phyloP scores from a whole-genome alignment of 2,329 filamentous ascomycete species.

The Aspergillus melleus region DNA sequence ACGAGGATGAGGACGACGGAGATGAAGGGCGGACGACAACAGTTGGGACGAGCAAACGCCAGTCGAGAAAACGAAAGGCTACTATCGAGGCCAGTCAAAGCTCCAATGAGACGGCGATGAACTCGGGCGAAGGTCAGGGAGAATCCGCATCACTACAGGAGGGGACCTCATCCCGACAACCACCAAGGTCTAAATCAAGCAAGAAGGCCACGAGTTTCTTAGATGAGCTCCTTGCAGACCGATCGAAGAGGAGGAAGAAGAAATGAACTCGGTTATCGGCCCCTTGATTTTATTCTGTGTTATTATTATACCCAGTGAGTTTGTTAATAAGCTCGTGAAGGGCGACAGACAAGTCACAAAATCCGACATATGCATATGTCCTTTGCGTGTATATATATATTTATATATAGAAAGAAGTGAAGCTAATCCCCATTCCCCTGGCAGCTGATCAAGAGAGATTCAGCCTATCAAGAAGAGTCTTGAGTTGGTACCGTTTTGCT shows the following conservation, averaged over 20 bases:
- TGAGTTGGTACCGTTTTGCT: background rate
- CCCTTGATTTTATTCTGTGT: background rate
- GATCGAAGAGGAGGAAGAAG: slow-evolving; percentile 53
- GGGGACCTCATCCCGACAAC: slow-evolving; percentile 10
- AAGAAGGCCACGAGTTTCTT: slow-evolving; percentile 52
- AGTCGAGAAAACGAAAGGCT: slow-evolving; percentile 16
- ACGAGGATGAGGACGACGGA: slow-evolving; percentile 38
- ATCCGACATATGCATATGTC: background rate
- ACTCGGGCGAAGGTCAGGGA: slow-evolving; percentile 7
- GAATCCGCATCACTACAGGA: slow-evolving; percentile 8
- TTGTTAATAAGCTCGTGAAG: background rate
- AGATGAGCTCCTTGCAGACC: slow-evolving; percentile 52
- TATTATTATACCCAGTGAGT: slow-evolving; percentile 10
- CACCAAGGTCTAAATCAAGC: slow-evolving; percentile 24
- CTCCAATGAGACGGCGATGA: background rate
- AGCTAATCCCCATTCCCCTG: background rate
- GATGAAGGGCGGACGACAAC: slow-evolving; percentile 45
- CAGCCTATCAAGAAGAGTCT: background rate
- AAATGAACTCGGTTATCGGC: slow-evolving; percentile 21
- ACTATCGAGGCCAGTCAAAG: background rate
- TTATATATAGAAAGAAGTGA: background rate
- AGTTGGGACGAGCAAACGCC: slow-evolving; percentile 29
- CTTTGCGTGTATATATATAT: background rate
- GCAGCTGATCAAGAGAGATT: background rate
- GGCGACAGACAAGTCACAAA: background rate